Base-by-base conservation (phyloP, 2,329 filamentous ascomycete species). In the Ceratocystis colombiana region DNA sequence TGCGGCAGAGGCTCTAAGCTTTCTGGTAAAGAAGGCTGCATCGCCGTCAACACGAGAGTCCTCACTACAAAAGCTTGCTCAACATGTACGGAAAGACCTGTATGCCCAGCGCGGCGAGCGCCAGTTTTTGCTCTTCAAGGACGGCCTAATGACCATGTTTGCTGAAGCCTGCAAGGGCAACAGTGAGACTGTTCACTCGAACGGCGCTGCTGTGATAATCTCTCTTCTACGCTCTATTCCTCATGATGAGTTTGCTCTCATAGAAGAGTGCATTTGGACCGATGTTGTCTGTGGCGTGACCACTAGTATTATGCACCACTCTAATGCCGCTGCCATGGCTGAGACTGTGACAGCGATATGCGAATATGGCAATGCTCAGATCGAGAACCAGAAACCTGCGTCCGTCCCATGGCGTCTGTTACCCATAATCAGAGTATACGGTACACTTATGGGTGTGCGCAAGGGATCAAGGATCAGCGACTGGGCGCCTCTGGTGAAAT, bases 1-100 rank as follows among this genome's bases (percentile, higher is more conserved):
- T 75, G 89, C 93, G 12, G 94, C 94, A 30, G 94, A 99, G 76
- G 90, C 94, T 2, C 82, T 99, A 78, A 96, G 92, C 70, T 99
- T 97, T 72, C 79, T 99, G 22, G 82, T 99, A 22, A 88, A 90
- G 72, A 97, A 96, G 77, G 88, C 92, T 5, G 92, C 88, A 1
- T 82, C 88, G 17, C 82, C 86, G 2, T 89, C 90, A 66, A 84
- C 89, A 69, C 86, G 90, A 70, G 88, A 93, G 70, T 83, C 80
- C 30, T 84, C 90, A 0, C 79, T 99, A 45, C 79, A 83, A 12
- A 76, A 80, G 12, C 85, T 96, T n/a, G 77, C 96, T 1, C 78
- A 81, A 12, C 87, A 91, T 74, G 85, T 88, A 0, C 83, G 89
- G 62, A 76, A 83, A 10, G 90, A 96, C 72, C 78, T 96, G 63